Percentiles rank a stretch among this genome's conserved stretches.
phyloP scores from a whole-genome alignment of 306 rosid species.

The Corylus heterophylla region DNA sequence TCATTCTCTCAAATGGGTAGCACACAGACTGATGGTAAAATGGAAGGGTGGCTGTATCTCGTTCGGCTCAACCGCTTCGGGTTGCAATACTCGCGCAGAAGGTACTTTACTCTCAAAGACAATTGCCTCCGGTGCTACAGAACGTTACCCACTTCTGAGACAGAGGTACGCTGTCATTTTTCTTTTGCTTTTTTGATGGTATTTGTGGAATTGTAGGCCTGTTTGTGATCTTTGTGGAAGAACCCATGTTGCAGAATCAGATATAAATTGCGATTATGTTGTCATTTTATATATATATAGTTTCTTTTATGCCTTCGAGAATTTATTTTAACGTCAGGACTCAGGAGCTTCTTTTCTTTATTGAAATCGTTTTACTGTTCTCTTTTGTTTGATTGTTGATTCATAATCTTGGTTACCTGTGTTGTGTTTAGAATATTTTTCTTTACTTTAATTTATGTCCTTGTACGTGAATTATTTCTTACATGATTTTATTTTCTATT shows the following conservation, averaged over 20 bases:
- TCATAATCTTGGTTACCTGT: neutral
- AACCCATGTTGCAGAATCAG: conserved; percentile 9
- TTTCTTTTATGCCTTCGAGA: neutral
- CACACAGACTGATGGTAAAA: conserved; percentile 39
- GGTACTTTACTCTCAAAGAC: conserved; percentile 65
- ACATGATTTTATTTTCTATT: neutral
- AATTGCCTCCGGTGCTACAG: conserved; percentile 70
- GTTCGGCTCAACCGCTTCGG: conserved; percentile 63
- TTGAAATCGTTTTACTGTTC: neutral
- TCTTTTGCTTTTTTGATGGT: neutral
- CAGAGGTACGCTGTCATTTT: conserved; percentile 43
- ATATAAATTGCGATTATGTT: neutral
- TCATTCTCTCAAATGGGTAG: conserved; percentile 41
- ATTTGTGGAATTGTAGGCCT: neutral
- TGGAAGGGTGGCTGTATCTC: conserved; percentile 92
- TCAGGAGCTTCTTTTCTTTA: neutral
- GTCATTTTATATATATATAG: neutral
- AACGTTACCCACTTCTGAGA: conserved; percentile 48
- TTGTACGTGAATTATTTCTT: neutral
- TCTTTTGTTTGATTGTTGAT: neutral
- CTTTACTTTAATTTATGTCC: neutral
- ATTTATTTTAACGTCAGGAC: neutral
- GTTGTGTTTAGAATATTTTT: neutral
- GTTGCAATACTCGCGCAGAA: conserved; percentile 56
- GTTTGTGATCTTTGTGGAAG: neutral